Evolutionary conservation across 2,329 filamentous ascomycete genomes (phyloP).

Genomic region (Bipolaris cookei): DNA sequence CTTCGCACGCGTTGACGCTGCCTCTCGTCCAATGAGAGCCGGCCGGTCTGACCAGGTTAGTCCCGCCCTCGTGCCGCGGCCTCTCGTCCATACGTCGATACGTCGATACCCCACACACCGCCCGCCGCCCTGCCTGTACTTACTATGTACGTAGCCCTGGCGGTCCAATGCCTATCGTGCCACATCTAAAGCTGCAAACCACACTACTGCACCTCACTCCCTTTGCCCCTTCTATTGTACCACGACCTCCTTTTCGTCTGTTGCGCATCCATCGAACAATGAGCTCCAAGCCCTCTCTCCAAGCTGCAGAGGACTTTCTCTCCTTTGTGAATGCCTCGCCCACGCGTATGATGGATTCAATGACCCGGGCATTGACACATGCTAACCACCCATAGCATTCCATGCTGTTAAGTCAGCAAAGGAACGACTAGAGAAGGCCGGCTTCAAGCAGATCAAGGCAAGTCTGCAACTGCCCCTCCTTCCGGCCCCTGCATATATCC

Average conservation of each 20-base stretch:
- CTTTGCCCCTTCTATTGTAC: conserved; percentile 13
- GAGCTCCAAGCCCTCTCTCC: conserved; percentile 50
- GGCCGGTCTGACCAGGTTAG: neutral
- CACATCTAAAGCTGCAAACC: conserved; percentile 2
- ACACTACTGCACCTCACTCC: conserved; percentile 24
- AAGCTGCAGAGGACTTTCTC: conserved; percentile 78
- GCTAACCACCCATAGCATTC: conserved; percentile 68
- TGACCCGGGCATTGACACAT: too few relatives aligned
- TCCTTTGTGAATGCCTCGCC: conserved; percentile 94
- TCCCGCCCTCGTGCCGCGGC: conserved; percentile 7
- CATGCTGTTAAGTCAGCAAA: conserved; percentile 86
- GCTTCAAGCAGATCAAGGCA: conserved; percentile 79
- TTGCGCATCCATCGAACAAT: conserved; percentile 37
- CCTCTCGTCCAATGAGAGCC: conserved; percentile 28
- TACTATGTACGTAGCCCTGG: conserved; percentile 16
- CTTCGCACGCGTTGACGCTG: conserved; percentile 22
- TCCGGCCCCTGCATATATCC: neutral
- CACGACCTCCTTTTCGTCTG: conserved; percentile 18
- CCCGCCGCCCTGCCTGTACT: conserved; percentile 1
- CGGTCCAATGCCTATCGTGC: conserved; percentile 32
- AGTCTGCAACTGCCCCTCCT: neutral
- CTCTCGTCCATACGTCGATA: conserved; percentile 4
- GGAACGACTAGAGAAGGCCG: conserved; percentile 76
- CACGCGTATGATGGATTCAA: conserved; percentile 68
- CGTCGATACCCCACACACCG: conserved; percentile 20